A percentile compares a stretch with the other conserved stretches of the same genome.
phyloP scores from a whole-genome alignment of 176 grass and related monocot genomes.

The Cymbopogon citratus region DNA sequence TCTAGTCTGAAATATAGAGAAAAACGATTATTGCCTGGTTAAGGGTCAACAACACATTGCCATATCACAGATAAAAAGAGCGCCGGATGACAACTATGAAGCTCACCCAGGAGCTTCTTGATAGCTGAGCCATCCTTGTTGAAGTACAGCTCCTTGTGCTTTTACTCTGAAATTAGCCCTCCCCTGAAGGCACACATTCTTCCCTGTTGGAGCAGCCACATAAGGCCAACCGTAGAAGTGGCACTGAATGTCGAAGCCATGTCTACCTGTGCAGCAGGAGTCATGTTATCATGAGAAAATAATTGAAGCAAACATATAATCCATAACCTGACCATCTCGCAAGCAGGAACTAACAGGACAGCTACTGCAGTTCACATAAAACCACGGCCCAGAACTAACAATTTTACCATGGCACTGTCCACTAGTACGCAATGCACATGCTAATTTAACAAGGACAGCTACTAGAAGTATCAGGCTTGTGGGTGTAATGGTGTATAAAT shows the following conservation, averaged over 20 bases:
- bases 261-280: not conserved
- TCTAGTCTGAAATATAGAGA: constrained; percentile 46
- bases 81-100: not conserved
- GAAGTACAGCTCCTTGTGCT: constrained; percentile 85
- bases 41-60: not conserved
- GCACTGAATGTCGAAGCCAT: constrained; percentile 79
- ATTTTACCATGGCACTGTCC: no score
- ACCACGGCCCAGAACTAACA: no score
- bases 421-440: no score
- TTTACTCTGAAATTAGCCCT: constrained; percentile 52
- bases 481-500: no score
- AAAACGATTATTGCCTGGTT: not conserved
- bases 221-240: constrained; percentile 65
- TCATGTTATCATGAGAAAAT: constrained; percentile 7
- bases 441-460: no score
- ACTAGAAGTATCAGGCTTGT: no score
- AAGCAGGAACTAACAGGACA: not conserved
- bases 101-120: constrained; percentile 83
- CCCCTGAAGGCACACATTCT: constrained; percentile 41
- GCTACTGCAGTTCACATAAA: no score
- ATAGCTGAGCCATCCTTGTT: constrained; percentile 94
- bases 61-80: not conserved
- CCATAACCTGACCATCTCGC: not conserved
- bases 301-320: not conserved
- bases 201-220: constrained; percentile 65